Percentiles rank a stretch among this genome's conserved stretches.
Evolutionary conservation across 306 rosid genomes (phyloP).

Genomic region (Acacia acuminata): DNA sequence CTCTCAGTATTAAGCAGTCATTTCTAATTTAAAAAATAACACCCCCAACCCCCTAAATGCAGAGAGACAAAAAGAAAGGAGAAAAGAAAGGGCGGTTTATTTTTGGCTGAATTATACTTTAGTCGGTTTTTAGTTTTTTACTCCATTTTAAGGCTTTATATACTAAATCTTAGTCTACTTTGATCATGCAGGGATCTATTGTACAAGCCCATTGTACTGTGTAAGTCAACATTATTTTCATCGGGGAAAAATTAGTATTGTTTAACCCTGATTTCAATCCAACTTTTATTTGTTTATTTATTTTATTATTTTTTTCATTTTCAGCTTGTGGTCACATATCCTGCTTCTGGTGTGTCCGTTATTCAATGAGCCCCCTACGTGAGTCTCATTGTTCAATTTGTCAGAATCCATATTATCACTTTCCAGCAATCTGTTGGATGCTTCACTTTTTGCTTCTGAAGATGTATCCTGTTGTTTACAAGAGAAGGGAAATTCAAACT

Average conservation of each 20-base stretch:
- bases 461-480: constrained; percentile 64
- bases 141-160: constrained; percentile 19
- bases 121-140: not conserved
- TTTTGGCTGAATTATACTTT: constrained; percentile 9
- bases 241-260: constrained; percentile 1
- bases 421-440: constrained; percentile 72
- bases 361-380: constrained; percentile 43
- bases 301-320: not conserved
- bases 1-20: not conserved
- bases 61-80: not conserved
- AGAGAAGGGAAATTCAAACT: constrained; percentile 57
- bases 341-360: constrained; percentile 91
- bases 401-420: constrained; percentile 64
- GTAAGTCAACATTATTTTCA: constrained; percentile 51
- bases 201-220: constrained; percentile 82
- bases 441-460: constrained; percentile 76
- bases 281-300: not conserved
- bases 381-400: constrained; percentile 82
- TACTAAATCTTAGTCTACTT: constrained; percentile 28
- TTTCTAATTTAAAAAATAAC: not conserved
- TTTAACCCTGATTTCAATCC: not conserved
- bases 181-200: constrained; percentile 74
- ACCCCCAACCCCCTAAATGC: not conserved
- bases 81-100: not conserved
- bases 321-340: constrained; percentile 91